Evolutionary conservation across 352 stramenopile species (phyloP), one percentile per base, ranked within the genome.

Genomic region (Globisporangium cystogenes): DNA sequence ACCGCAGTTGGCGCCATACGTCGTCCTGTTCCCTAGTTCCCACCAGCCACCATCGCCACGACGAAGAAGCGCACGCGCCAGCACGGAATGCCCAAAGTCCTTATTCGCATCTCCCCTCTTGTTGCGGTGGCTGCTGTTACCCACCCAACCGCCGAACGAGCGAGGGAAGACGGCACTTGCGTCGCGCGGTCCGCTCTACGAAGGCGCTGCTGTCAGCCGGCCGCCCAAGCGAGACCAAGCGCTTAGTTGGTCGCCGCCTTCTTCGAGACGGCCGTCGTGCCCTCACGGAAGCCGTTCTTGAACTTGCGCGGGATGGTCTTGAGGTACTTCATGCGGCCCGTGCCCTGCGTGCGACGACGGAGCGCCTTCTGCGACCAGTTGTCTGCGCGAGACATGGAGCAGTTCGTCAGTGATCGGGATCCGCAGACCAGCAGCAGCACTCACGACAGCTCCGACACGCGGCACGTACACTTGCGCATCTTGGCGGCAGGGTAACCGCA

Each of bases 201-300:
- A 26, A 26, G 20, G 40, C 40, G 40, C 40, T 27, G 8, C 20
- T 18, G 40, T 31, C 20, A 26, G 45, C 26, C n/a, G 16, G 44
- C 23, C 48, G 36, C 40, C 20, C 40, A 41, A 24, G 29, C 23
- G 42, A 57, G 6, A 15, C 15, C 6, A 11, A 26, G 59, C 60
- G 64, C 68, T 88, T 92, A 94, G 81, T 94, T 94, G 71, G 81
- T 92, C 64, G 84, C 84, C 48, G 82, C 82, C 76, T 94, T 94
- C 82, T 94, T 94, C 55, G 84, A 94, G 60, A 90, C 75, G 57
- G 84, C 82, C 47, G 60, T 70, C 65, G 77, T 75, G 60, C 79
- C 96, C 82, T 99, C 96, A 83, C 95, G 88, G 95, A 99, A 99
- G 69, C 96, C 96, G 86, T 99, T 99, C 96, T 99, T 99, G 91